A percentile compares a stretch with the other conserved stretches of the same genome.
These are phyloP conservation scores for Xerophyta viscosa DNA, from an alignment of 106 monocot genomes.

Conservation along the genomic window DNA sequence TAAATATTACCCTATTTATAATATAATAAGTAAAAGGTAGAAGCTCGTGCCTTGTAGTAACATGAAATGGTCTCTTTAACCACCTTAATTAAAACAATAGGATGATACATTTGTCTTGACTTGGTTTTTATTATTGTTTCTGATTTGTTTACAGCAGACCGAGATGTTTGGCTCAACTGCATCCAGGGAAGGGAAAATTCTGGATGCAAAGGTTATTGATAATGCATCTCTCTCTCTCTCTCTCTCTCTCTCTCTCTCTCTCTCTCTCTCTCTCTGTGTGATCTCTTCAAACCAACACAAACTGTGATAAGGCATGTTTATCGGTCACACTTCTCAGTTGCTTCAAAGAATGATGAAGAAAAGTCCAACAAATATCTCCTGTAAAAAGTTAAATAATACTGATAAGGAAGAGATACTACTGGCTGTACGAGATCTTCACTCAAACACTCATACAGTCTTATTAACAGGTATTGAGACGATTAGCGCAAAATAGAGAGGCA, in stretches of 20 bases:
- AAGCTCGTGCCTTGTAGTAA: too few species aligned
- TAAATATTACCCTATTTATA: too few species aligned
- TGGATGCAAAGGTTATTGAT: conserved; percentile 44
- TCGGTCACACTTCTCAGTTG: too few species aligned
- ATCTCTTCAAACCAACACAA: too few species aligned
- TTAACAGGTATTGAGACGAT: conserved; percentile 33
- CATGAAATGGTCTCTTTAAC: too few species aligned
- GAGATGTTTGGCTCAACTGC: conserved; percentile 16
- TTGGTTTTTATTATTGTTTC: neutral
- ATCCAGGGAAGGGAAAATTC: conserved; percentile 26
- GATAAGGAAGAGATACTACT: too few species aligned
- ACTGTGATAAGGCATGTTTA: too few species aligned
- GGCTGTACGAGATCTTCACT: too few species aligned
- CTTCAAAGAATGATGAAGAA: too few species aligned
- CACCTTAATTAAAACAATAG: neutral
- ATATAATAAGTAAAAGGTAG: too few species aligned
- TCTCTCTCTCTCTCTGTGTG: neutral
- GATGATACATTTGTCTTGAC: neutral
- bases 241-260: conserved; percentile 6
- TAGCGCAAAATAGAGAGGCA: conserved; percentile 82
- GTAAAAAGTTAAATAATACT: too few species aligned
- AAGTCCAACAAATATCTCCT: too few species aligned
- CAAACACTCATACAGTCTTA: neutral
- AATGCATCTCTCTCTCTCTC: neutral
- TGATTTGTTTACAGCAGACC: conserved; percentile 5